Base-by-base conservation (phyloP, 495 filamentous ascomycete species). In the Beverwykella pulmonaria region DNA sequence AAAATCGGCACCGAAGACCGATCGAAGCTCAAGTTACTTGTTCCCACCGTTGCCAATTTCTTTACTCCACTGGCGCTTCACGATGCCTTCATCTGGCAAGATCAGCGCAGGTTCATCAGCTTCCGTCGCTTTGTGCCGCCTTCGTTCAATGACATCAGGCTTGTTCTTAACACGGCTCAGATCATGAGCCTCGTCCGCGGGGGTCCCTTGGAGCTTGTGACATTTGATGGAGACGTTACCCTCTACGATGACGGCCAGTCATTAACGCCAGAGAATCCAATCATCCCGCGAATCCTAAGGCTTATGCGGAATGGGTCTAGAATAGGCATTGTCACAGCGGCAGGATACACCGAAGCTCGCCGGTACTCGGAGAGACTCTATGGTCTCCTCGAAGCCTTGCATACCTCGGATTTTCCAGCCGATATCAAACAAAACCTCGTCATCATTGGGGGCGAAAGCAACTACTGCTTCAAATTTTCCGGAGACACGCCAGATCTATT, bases 181-280 rank as follows among this genome's bases (percentile, higher is more conserved):
- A 79, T 97, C 25, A 88, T 97, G 83, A 90, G 90, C 53, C 82
- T 98, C 1, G 86, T 90, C 7, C 84, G 82, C 17, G 81, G 82
- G 48, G 84, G 86, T n/a, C 82, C 83, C 26, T 58, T 95, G 8
- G 83, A 92, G 67, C 86, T 98, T 2, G 86, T 96, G 52, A 98
- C 94, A 15, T 98, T 98, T 71, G 94, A 98, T 75, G 95, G 95
- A 74, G 95, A 98, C 72, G 92, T 98, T 14, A 98, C 95, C 6
- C 85, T 98, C 39, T 98, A 98, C 75, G 92, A 96, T 67, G 93
- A 98, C 73, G 95, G 93, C 12, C 80, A 91, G 69, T 90, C 85
- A 65, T 82, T 98, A 46, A 86, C 84, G 34, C 74, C 83, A 1
- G 80, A 83, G 20, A 95, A 88, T 76, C 88, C 91, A 0, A 88